Evolutionary conservation across 108 stramenopile genomes (phyloP).

Genomic region (Schizochytrium sp.): DNA sequence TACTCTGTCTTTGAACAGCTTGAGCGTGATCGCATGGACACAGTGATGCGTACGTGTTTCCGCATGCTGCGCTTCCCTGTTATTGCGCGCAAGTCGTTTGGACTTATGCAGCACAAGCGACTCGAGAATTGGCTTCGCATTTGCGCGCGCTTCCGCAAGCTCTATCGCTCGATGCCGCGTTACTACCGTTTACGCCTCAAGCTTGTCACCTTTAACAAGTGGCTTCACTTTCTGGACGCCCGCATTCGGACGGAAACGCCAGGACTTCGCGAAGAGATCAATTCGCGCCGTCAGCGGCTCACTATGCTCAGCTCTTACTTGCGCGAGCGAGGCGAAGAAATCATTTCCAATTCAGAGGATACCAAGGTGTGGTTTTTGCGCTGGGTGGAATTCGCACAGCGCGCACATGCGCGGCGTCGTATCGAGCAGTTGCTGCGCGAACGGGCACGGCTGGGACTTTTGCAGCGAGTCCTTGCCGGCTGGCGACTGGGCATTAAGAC

Average conservation of each 20-base stretch:
- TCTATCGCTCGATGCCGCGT: not conserved
- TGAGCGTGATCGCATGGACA: not conserved
- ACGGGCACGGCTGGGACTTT: not conserved
- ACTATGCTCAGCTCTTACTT: not conserved
- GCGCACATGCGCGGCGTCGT: not conserved
- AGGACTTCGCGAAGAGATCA: not conserved
- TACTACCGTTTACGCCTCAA: not conserved
- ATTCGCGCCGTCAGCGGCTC: not conserved
- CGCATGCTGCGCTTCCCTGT: not conserved
- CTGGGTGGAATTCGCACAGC: not conserved
- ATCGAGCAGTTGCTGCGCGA: not conserved
- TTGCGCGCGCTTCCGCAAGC: not conserved
- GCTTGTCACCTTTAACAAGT: not conserved
- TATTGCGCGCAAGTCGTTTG: not conserved
- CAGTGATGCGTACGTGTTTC: not conserved
- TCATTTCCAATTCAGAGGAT: no score
- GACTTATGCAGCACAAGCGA: not conserved
- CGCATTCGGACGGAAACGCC: not conserved
- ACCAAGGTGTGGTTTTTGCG: not conserved
- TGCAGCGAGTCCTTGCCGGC: not conserved
- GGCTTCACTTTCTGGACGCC: not conserved
- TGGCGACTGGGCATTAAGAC: not conserved
- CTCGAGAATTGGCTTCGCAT: not conserved
- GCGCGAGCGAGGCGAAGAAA: not conserved
- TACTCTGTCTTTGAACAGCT: not conserved